These are phyloP conservation scores for Metschnikowia kofuensis DNA, from an alignment of 805 yeast species.

Conservation along the genomic window DNA sequence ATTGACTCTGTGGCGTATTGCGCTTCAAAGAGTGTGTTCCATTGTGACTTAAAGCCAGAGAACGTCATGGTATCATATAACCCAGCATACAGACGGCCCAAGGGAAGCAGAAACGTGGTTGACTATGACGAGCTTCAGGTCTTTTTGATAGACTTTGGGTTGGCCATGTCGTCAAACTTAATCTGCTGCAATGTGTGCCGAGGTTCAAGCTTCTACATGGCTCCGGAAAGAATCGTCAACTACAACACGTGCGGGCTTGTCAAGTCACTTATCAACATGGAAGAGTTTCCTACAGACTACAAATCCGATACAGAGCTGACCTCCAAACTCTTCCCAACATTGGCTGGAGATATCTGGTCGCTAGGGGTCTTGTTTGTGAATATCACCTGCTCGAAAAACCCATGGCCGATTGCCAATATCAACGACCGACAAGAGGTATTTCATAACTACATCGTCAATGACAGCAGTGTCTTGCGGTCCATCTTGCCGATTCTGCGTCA, in stretches of 20 bases:
- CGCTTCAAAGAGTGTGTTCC: constrained; percentile 30
- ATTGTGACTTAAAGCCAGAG: constrained; percentile 44
- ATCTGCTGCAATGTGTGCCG: constrained; percentile 73
- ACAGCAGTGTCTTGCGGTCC: constrained; percentile 48
- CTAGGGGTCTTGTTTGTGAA: constrained; percentile 78
- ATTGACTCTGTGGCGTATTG: constrained; percentile 37
- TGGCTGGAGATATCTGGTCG: constrained; percentile 85
- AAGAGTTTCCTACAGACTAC: constrained; percentile 21
- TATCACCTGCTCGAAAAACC: constrained; percentile 78
- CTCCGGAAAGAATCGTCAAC: constrained; percentile 75
- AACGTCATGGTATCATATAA: constrained; percentile 38
- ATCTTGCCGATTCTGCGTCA: constrained; percentile 74
- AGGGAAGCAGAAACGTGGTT: constrained; percentile 11
- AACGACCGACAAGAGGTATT: constrained; percentile 56
- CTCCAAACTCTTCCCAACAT: constrained; percentile 54
- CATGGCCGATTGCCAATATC: constrained; percentile 81
- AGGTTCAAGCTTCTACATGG: constrained; percentile 89
- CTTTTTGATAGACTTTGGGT: constrained; percentile 83
- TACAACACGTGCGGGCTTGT: constrained; percentile 32
- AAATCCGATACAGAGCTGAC: constrained; percentile 17
- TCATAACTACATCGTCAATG: constrained; percentile 55
- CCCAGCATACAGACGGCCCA: constrained; percentile 22
- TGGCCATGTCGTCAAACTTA: constrained; percentile 60
- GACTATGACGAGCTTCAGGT: constrained; percentile 51
- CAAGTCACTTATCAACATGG: constrained; percentile 28